Conservation (phyloP, 345 rosid species). For the Populus alba region DNA sequence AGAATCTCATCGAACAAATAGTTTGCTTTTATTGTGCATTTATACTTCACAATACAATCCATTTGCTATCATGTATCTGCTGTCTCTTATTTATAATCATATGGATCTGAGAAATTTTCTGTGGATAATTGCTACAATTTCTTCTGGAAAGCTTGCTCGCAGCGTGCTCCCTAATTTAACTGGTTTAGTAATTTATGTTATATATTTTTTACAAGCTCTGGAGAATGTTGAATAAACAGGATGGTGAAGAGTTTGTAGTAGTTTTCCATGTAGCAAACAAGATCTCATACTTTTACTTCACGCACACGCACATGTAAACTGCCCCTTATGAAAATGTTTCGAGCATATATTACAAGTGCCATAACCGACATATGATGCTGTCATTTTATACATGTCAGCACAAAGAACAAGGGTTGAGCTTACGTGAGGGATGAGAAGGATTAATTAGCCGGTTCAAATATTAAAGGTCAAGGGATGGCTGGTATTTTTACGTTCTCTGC, state of each 20-base stretch:
- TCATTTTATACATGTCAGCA: neutral
- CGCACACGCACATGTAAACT: neutral
- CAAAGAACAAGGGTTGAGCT: neutral
- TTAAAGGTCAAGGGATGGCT: neutral
- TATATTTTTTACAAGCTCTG: neutral
- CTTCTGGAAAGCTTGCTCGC: neutral
- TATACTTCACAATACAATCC: neutral
- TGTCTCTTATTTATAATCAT: neutral
- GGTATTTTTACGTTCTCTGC: neutral
- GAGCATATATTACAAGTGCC: neutral
- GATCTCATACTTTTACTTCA: neutral
- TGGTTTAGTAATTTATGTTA: neutral
- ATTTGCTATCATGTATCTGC: neutral
- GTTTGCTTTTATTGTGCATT: neutral
- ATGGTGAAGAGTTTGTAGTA: neutral
- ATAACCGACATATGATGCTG: neutral
- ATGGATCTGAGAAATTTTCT: neutral
- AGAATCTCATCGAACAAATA: neutral
- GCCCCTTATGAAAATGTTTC: neutral
- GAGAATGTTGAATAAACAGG: neutral
- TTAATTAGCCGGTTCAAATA: neutral
- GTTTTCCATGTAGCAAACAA: neutral
- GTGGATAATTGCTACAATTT: neutral
- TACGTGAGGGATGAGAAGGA: neutral
- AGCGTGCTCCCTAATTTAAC: neutral